These are phyloP conservation scores for Podila horticola DNA, from an alignment of 192 early-diverging fungal species.

Conservation along the genomic window DNA sequence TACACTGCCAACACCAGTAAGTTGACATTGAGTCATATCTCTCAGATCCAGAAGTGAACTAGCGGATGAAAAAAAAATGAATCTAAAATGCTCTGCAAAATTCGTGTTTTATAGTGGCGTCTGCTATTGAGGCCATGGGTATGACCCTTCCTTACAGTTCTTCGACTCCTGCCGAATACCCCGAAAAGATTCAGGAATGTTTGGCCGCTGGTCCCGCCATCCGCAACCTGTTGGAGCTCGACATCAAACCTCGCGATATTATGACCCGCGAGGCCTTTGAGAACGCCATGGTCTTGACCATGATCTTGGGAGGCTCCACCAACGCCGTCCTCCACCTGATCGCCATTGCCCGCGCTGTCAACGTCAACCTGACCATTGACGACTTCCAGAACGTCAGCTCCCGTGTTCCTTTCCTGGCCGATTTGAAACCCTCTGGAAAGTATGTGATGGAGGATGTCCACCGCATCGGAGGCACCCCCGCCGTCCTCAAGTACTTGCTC, in stretches of 20 bases:
- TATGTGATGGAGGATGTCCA: slow-evolving; percentile 99
- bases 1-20: slow-evolving; percentile 96
- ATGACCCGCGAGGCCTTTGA: slow-evolving; percentile 96
- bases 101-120: slow-evolving; percentile 75
- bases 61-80: neutral
- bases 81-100: neutral
- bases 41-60: neutral
- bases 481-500: slow-evolving; percentile 94
- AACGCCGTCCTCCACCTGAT: slow-evolving; percentile 97
- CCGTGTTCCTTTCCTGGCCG: slow-evolving; percentile 93
- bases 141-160: slow-evolving; percentile 97
- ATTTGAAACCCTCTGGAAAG: slow-evolving; percentile 97
- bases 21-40: slow-evolving; percentile 17
- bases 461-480: slow-evolving; percentile 91
- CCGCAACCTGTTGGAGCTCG: slow-evolving; percentile 87
- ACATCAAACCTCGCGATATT: slow-evolving; percentile 96
- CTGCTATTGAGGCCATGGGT: slow-evolving; percentile 96
- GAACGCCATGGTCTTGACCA: slow-evolving; percentile 95
- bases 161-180: slow-evolving; percentile 91
- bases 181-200: slow-evolving; percentile 93
- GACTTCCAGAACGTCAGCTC: slow-evolving; percentile 96
- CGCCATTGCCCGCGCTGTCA: slow-evolving; percentile 89
- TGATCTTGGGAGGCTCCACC: slow-evolving; percentile 97
- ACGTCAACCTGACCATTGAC: slow-evolving; percentile 85
- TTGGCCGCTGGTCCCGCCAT: slow-evolving; percentile 84